phyloP scores from a whole-genome alignment of 805 yeast genomes.

The Lipomyces anomalus region DNA sequence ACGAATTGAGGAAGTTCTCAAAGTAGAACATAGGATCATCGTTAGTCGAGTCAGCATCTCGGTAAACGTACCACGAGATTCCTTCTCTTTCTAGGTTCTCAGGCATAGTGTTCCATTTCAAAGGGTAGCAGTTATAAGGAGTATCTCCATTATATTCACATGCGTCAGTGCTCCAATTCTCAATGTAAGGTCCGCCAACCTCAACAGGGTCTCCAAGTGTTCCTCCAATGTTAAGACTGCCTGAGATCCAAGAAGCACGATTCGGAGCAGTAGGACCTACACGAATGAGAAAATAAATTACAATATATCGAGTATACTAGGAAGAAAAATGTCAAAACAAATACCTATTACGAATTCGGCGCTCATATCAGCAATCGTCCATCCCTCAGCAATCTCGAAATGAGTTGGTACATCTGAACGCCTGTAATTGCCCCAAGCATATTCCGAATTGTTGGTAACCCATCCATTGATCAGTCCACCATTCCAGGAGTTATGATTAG shows the following conservation, averaged over 20 bases:
- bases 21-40: constrained; percentile 26
- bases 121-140: constrained; percentile 24
- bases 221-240: constrained; percentile 25
- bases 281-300: background rate
- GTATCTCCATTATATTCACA: constrained; percentile 16
- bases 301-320: background rate
- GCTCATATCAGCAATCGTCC: constrained; percentile 30
- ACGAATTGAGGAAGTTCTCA: constrained; percentile 17
- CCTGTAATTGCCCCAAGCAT: constrained; percentile 25
- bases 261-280: constrained; percentile 27
- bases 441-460: constrained; percentile 27
- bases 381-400: constrained; percentile 27
- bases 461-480: constrained; percentile 26
- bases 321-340: background rate
- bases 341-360: constrained; percentile 26
- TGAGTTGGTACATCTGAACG: constrained; percentile 28
- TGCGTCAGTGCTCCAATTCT: constrained; percentile 19
- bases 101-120: constrained; percentile 25
- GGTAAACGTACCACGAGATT: constrained; percentile 26
- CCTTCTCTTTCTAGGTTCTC: constrained; percentile 20
- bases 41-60: constrained; percentile 23
- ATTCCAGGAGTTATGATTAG: constrained; percentile 28
- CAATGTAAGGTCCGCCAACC: constrained; percentile 26
- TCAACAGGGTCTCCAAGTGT: constrained; percentile 19
- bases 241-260: constrained; percentile 28